Conservation (phyloP, 1,284 basidiomycete genomes). For the Ustilago hordei region DNA sequence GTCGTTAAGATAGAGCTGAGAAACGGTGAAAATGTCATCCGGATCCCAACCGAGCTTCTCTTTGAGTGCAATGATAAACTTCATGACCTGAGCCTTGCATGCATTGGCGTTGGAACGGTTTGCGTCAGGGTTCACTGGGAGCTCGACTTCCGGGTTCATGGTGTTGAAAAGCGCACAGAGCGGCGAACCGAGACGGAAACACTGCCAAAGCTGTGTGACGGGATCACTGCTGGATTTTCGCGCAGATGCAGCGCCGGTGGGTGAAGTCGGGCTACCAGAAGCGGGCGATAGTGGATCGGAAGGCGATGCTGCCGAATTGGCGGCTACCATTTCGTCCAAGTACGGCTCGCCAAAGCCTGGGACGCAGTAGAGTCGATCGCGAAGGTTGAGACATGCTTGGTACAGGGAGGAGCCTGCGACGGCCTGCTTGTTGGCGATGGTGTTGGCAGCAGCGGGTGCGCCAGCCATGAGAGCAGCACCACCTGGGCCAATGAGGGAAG, state of each 20-base stretch:
- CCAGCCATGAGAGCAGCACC: conserved; percentile 55
- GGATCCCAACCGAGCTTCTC: conserved; percentile 72
- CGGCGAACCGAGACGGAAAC: conserved; percentile 90
- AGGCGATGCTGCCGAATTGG: conserved; percentile 28
- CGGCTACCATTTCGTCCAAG: conserved; percentile 41
- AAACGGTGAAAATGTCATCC: conserved; percentile 75
- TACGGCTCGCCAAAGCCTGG: conserved; percentile 68
- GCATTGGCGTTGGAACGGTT: conserved; percentile 79
- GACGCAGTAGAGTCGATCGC: conserved; percentile 70
- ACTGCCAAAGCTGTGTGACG: conserved; percentile 92
- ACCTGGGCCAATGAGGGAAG: conserved; percentile 54
- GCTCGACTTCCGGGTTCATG: conserved; percentile 76
- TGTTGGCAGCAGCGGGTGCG: conserved; percentile 63
- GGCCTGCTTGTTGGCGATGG: conserved; percentile 62
- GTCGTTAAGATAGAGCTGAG: conserved; percentile 82
- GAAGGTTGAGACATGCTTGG: conserved; percentile 70
- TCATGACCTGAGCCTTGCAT: conserved; percentile 74
- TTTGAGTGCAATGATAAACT: conserved; percentile 74
- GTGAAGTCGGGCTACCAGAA: conserved; percentile 31
- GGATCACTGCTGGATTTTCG: conserved; percentile 65
- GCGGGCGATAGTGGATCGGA: conserved; percentile 28
- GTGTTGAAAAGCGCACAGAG: conserved; percentile 96
- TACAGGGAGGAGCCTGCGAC: conserved; percentile 69
- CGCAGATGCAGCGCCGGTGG: conserved; percentile 9
- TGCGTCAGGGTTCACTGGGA: conserved; percentile 73